Conservation (phyloP, 139 green algal species). For the Micractinium conductrix region DNA sequence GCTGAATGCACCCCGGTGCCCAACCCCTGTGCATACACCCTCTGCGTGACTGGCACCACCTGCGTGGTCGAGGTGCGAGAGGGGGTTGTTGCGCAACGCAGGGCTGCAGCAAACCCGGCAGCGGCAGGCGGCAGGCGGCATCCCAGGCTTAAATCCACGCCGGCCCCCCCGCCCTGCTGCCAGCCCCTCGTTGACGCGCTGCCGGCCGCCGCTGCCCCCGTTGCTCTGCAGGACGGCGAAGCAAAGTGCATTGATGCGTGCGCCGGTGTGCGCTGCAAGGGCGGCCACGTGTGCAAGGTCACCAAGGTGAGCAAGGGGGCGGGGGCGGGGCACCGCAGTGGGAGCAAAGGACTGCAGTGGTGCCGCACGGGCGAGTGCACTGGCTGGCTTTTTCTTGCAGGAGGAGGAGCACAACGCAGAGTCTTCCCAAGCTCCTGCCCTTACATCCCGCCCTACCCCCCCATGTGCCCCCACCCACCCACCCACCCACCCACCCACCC, state of each 20-base stretch:
- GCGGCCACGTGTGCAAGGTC: background rate
- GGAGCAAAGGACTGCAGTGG: background rate
- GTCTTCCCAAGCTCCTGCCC: no score
- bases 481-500: background rate
- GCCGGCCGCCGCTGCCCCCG: background rate
- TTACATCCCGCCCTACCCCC: no score
- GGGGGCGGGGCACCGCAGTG: background rate
- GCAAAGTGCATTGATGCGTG: conserved; percentile 6
- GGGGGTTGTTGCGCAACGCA: background rate
- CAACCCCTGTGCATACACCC: conserved; percentile 14
- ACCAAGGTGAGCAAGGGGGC: background rate
- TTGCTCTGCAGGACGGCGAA: background rate
- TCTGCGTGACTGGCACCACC: background rate
- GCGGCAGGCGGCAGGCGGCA: background rate
- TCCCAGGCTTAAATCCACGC: background rate
- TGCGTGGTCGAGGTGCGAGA: background rate
- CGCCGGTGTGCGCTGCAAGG: background rate
- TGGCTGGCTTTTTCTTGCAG: no score
- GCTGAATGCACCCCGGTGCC: background rate
- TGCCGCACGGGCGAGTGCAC: background rate
- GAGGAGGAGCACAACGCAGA: no score
- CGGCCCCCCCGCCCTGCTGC: background rate
- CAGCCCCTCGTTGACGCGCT: background rate
- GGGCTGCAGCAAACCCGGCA: background rate
- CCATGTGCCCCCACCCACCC: no score